These are phyloP conservation scores for Eremomyces bilateralis DNA, from an alignment of 495 filamentous ascomycete genomes.

Conservation along the genomic window DNA sequence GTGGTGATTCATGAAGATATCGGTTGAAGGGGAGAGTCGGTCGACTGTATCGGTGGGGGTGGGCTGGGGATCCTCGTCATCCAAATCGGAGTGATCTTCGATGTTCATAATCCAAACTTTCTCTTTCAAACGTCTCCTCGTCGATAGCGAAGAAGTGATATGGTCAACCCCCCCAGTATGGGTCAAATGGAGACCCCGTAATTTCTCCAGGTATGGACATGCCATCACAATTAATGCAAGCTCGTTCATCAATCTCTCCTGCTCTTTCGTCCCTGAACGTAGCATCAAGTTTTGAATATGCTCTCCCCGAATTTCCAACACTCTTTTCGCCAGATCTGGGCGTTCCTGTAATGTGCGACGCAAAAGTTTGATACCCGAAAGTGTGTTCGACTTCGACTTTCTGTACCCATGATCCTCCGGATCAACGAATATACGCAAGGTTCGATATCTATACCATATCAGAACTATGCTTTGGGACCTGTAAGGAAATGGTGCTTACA, in stretches of 20 bases:
- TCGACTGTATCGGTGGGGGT: constrained; percentile 31
- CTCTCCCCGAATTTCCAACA: constrained; percentile 53
- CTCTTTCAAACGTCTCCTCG: constrained; percentile 48
- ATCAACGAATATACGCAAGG: constrained; percentile 50
- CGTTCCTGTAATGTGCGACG: constrained; percentile 54
- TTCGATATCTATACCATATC: constrained; percentile 33
- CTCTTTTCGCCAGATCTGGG: constrained; percentile 45
- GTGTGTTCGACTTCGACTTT: constrained; percentile 42
- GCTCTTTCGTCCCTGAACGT: constrained; percentile 23
- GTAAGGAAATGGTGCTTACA: constrained; percentile 27
- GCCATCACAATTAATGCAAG: constrained; percentile 67
- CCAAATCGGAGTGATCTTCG: constrained; percentile 17
- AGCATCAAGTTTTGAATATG: constrained; percentile 26
- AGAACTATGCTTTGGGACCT: not conserved
- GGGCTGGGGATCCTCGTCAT: constrained; percentile 11
- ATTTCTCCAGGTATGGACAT: constrained; percentile 62
- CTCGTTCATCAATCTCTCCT: constrained; percentile 43
- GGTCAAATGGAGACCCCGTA: constrained; percentile 46
- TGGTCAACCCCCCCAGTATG: constrained; percentile 57
- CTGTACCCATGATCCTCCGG: constrained; percentile 37
- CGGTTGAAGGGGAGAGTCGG: constrained; percentile 14
- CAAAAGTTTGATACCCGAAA: constrained; percentile 49
- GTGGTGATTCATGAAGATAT: constrained; percentile 51
- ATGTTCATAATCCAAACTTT: constrained; percentile 51
- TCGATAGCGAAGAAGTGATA: constrained; percentile 57